Conservation (phyloP, 23 red algal species). For the Gracilaria gracilis region DNA sequence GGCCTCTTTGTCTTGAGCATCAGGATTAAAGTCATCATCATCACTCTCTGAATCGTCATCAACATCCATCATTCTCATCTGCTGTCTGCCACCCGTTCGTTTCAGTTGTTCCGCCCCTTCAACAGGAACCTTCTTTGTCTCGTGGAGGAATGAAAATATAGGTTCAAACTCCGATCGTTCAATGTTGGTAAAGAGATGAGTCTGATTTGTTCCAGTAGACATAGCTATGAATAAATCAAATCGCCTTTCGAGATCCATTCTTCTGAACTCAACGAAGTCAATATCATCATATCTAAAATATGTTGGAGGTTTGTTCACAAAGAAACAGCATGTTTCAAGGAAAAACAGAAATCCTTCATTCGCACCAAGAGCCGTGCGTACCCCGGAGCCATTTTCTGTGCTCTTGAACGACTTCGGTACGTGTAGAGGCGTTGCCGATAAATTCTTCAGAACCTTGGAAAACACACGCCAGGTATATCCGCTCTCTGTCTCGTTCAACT, state of each 20-base stretch:
- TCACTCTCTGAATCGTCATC: constrained; percentile 89
- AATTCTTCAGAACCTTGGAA: constrained; percentile 89
- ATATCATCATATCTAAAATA: constrained; percentile 99
- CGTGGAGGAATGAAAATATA: constrained; percentile 86
- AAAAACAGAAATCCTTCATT: constrained; percentile 99
- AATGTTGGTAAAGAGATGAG: constrained; percentile 90
- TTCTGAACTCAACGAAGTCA: constrained; percentile 92
- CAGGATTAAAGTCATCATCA: constrained; percentile 93
- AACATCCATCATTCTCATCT: constrained; percentile 65
- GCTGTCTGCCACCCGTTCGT: constrained; percentile 64
- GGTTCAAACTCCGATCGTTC: constrained; percentile 94
- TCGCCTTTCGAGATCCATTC: constrained; percentile 92
- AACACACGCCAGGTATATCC: constrained; percentile 96
- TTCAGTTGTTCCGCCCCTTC: constrained; percentile 72
- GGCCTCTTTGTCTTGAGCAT: constrained; percentile 60
- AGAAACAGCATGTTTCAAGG: constrained; percentile 96
- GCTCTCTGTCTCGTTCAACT: constrained; percentile 64
- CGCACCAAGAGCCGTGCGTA: constrained; percentile 95
- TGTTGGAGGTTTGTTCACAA: constrained; percentile 99
- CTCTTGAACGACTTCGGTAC: constrained; percentile 89
- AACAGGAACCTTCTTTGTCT: constrained; percentile 88
- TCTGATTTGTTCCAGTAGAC: constrained; percentile 56
- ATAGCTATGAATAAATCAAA: constrained; percentile 93
- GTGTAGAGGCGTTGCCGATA: constrained; percentile 91
- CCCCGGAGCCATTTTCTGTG: constrained; percentile 64